Evolutionary conservation across 2,329 filamentous ascomycete genomes (phyloP), one percentile per base, ranked within the genome.

Genomic region (Ramichloridium luteum): DNA sequence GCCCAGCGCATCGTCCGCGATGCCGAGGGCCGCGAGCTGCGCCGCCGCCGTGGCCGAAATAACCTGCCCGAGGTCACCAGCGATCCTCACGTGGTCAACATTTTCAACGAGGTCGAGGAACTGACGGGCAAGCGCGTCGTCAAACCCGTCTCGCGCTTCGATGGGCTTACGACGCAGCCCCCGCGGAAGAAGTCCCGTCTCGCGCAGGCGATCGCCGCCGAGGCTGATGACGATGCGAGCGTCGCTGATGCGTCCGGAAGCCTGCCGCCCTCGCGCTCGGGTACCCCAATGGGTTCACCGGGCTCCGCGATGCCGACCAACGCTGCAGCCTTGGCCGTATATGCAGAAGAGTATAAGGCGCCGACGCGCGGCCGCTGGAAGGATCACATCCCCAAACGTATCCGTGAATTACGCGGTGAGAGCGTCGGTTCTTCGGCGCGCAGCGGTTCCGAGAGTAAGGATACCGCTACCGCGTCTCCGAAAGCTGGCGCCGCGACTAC

Each of bases 1-100:
- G 50, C 58, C 1, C 72, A 76, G 39, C 54, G 58, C 18, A 57
- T 61, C 28, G 56, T 61, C 3, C 56, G 59, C 31, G 62, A 65
- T 25, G 56, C 53, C 16, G 57, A 58, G 32, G 61, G 62, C 12
- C 55, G 63, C 32, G 63, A 66, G 45, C 50, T 68, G 3, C 55
- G 64, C 17, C 57, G 60, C 27, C 57, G 63, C 27, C 57, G 60
- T 27, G 50, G 50, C 22, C 57, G 56, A 30, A 23, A 23, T n/a
- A n/a, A 23, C 20, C 8, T 23, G 8, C 20, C 20, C 8, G 37
- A 38, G 13, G 44, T 44, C 27, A 13, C 28, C 5, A 22, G 29
- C 11, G 30, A 39, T 12, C 40, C 35, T 3, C 40, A 42, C 28
- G 20, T 23, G 8, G n/a, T 23, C 20, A 23, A 23, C 20, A 23